Evolutionary conservation across 2,329 filamentous ascomycete genomes (phyloP), one percentile per base, ranked within the genome.

Genomic region (Erysiphe pisi): DNA sequence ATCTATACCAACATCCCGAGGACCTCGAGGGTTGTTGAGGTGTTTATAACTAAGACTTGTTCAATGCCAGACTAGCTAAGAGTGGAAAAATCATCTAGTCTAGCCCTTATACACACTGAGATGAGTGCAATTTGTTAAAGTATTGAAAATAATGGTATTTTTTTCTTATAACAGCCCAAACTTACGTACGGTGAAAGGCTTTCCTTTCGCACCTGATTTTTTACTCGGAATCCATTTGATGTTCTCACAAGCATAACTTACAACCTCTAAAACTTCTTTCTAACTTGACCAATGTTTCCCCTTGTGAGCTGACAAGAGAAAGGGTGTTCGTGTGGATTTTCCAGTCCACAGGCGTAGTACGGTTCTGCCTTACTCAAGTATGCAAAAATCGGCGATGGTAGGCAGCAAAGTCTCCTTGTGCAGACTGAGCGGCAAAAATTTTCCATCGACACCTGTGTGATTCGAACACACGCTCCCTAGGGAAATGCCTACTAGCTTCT

Each of bases 391-490:
- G 6, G 31, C 31, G 31, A 36, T 36, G 31, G 31, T 36, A 36
- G 31, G 31, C 31, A 2, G 6, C 31, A 36, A 36, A 36, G 31
- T 36, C 31, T 36, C 31, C 31, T 2, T 36, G 31, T 6, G 2
- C 6, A 36, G 31, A 36, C 31, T 36, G 31, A 36, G 31, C 31
- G 31, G 31, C 31, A 36, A 36, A 6, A 36, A 36, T n/a, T n/a
- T n/a, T n/a, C n/a, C n/a, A 36, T 61, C 76, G 83, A 82, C 76
- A 82, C 82, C 82, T 83, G 81, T 81, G 82, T 82, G 82, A 83
- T 83, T 83, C 82, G 82, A 83, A 83, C 82, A 82, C 82, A 81
- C 81, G 82, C 82, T 82, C 82, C 82, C 82, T 82, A 83, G 81
- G 81, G 82, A 81, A 83, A 81, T 81, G 80, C 80, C 82, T 81